Percentiles rank a stretch among this genome's conserved stretches.
Conservation (phyloP, 2,329 filamentous ascomycete species). For the Madurella mycetomatis region DNA sequence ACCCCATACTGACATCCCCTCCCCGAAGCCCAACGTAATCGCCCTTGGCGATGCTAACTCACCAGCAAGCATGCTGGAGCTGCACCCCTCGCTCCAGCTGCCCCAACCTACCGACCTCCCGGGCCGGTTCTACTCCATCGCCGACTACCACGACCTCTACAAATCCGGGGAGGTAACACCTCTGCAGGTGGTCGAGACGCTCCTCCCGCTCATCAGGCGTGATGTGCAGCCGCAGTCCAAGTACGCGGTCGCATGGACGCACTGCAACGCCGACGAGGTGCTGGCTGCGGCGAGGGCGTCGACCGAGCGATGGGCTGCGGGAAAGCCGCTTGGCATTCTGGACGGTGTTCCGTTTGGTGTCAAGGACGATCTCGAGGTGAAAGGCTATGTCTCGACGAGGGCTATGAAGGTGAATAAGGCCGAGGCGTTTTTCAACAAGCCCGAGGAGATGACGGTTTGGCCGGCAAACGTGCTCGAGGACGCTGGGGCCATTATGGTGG, state of each 20-base stretch:
- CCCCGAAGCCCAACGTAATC: slow-evolving; percentile 49
- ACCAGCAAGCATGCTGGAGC: slow-evolving; percentile 33
- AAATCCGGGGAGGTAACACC: slow-evolving; percentile 66
- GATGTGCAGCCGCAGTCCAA: slow-evolving; percentile 49
- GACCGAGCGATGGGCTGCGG: slow-evolving; percentile 64
- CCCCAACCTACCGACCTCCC: slow-evolving; percentile 38
- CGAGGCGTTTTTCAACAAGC: slow-evolving; percentile 44
- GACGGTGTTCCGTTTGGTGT: slow-evolving; percentile 81
- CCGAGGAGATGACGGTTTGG: slow-evolving; percentile 58
- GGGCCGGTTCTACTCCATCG: slow-evolving; percentile 61
- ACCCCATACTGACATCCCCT: background rate
- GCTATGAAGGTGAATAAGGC: slow-evolving; percentile 60
- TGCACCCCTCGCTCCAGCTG: slow-evolving; percentile 39
- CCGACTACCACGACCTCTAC: slow-evolving; percentile 76
- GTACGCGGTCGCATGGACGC: slow-evolving; percentile 71
- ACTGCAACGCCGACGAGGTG: slow-evolving; percentile 58
- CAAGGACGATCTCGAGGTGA: slow-evolving; percentile 74
- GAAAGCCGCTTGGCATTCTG: slow-evolving; percentile 61
- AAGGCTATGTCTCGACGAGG: slow-evolving; percentile 63
- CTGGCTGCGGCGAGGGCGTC: slow-evolving; percentile 67
- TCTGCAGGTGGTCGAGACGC: slow-evolving; percentile 62
- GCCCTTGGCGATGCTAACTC: slow-evolving; percentile 39
- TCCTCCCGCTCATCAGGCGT: slow-evolving; percentile 66
- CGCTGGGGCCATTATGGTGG: slow-evolving; percentile 69
- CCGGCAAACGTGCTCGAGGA: slow-evolving; percentile 67